phyloP scores from a whole-genome alignment of 2,329 filamentous ascomycete species.

The Talaromyces islandicus region DNA sequence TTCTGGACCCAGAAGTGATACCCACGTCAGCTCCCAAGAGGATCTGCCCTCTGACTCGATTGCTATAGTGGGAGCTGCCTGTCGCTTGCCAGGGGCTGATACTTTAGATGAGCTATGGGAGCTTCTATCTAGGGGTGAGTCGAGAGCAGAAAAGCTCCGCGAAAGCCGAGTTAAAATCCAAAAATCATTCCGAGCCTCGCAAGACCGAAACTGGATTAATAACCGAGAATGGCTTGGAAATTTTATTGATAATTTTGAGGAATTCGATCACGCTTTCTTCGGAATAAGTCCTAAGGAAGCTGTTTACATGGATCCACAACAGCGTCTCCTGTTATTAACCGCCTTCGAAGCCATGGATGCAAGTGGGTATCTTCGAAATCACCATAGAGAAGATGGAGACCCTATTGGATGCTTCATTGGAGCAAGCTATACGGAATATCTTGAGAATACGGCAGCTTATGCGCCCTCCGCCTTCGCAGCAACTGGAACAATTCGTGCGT shows the following conservation, averaged over 20 bases:
- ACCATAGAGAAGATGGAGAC: background rate
- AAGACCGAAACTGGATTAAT: constrained; percentile 8
- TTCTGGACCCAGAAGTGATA: background rate
- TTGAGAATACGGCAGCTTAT: constrained; percentile 20
- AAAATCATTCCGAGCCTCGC: constrained; percentile 7
- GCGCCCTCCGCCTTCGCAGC: constrained; percentile 10
- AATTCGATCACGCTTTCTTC: constrained; percentile 20
- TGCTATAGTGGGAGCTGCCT: constrained; percentile 27
- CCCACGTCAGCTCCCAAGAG: background rate
- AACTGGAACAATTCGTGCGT: constrained; percentile 27
- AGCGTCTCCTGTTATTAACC: constrained; percentile 18
- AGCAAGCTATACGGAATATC: constrained; percentile 19
- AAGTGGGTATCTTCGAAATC: constrained; percentile 17
- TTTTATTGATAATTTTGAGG: constrained; percentile 7
- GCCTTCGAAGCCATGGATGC: constrained; percentile 23
- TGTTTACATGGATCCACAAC: constrained; percentile 21
- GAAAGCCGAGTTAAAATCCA: constrained; percentile 1
- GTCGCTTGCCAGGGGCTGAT: constrained; percentile 22
- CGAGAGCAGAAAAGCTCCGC: constrained; percentile 1
- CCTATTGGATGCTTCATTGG: constrained; percentile 25
- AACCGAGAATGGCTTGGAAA: constrained; percentile 11
- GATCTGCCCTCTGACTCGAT: constrained; percentile 11
- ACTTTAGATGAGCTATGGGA: constrained; percentile 26
- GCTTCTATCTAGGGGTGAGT: constrained; percentile 15
- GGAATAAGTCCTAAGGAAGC: background rate